Evolutionary conservation across 1,139 yeast genomes (phyloP), one percentile per base, ranked within the genome.

Genomic region (Saccharomycopsis hybrid): DNA sequence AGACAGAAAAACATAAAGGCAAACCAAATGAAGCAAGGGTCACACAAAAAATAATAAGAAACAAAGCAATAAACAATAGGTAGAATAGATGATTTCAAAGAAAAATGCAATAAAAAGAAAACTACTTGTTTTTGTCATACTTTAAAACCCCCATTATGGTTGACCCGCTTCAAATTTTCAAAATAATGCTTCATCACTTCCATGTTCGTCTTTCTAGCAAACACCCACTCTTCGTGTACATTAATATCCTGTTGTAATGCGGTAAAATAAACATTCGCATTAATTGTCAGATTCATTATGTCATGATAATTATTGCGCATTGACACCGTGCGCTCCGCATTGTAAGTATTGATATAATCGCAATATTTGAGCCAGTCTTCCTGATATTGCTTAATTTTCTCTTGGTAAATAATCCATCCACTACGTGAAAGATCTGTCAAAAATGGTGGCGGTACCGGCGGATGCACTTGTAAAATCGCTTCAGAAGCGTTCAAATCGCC

Each of bases 181-280:
- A 37, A 41, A 31, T 46, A 50, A 8, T 48, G 13, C 25, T 48
- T 25, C 53, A 50, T 48, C 4, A 44, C 46, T 11, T 38, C 29
- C 28, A 40, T 44, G 41, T 50, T 48, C 24, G 3, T n/a, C 8
- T 43, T 38, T 1, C 41, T 13, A 1, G 51, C 50, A 9, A n/a
- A 18, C 5, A 25, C 37, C 44, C 39, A 47, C 35, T 48, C 43
- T 13, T 46, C 44, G n/a, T 41, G 49, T 4, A 51, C 43, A 33
- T 41, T 30, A 8, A 44, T 28, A 29, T 49, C 54, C 7, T 28
- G 30, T n/a, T 48, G 32, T 31, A 49, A n/a, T 7, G 35, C 44
- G 2, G 37, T 29, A 11, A 36, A 5, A 35, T 51, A 51, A 4
- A 43, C 38, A 11, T 49, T 45, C 4, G 47, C 7, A 32, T 51